Evolutionary conservation across 2,329 filamentous ascomycete species (phyloP).

Genomic region (Alternaria novae-zelandiae): DNA sequence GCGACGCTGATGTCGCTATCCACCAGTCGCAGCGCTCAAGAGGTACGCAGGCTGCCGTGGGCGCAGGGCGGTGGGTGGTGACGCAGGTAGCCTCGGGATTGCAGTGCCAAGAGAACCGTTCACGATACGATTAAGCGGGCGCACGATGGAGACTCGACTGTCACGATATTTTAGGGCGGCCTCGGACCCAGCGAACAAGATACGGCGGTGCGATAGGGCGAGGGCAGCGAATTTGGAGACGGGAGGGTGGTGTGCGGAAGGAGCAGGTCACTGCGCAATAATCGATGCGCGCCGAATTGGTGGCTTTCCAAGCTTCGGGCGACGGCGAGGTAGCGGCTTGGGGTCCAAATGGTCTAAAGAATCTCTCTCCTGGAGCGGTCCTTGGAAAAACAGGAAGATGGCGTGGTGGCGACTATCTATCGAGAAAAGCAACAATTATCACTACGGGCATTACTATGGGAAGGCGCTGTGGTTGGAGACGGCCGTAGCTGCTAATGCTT

Average conservation of each 20-base stretch:
- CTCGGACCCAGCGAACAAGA: conserved; percentile 4
- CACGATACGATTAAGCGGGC: conserved; percentile 7
- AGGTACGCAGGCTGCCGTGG: conserved; percentile 16
- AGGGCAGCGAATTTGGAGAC: conserved; percentile 6
- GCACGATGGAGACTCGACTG: conserved; percentile 1
- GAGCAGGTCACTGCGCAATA: conserved; percentile 25
- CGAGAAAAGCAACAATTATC: neutral
- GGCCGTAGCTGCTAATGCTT: neutral
- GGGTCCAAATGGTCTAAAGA: neutral
- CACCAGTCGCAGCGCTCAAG: conserved; percentile 10
- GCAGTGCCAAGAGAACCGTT: conserved; percentile 29
- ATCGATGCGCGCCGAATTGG: conserved; percentile 18
- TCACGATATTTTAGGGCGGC: conserved; percentile 2
- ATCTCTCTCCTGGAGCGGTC: neutral
- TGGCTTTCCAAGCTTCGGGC: conserved; percentile 1
- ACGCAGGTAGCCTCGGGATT: conserved; percentile 31
- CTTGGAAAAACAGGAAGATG: neutral
- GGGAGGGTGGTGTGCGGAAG: conserved; percentile 25
- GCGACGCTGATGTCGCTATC: conserved; percentile 21
- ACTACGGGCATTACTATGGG: neutral
- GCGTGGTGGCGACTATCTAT: neutral
- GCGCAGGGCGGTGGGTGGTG: conserved; percentile 21
- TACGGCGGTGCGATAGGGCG: conserved; percentile 15
- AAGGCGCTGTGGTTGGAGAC: neutral
- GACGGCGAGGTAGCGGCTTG: neutral